phyloP scores from a whole-genome alignment of 1,284 basidiomycete genomes.

The Ceratobasidium theobromae region DNA sequence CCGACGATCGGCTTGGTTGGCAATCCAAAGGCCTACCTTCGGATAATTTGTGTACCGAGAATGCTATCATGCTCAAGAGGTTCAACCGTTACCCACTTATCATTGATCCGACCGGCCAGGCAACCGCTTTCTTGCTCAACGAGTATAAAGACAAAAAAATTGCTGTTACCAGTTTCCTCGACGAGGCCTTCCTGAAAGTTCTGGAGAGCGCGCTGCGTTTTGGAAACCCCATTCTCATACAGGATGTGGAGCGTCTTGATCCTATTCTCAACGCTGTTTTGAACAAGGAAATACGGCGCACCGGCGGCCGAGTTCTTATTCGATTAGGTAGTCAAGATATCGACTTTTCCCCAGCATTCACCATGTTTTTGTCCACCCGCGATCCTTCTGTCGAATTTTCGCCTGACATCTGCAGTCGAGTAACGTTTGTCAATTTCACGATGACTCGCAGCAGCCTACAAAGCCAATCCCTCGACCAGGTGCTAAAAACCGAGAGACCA shows the following conservation, averaged over 20 bases:
- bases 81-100: conserved; percentile 98
- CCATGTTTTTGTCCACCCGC: conserved; percentile 97
- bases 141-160: conserved; percentile 97
- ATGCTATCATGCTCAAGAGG: conserved; percentile 98
- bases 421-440: conserved; percentile 99
- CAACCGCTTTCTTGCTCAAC: conserved; percentile 90
- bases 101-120: conserved; percentile 99
- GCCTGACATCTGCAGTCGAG: conserved; percentile 97
- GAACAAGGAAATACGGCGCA: conserved; percentile 93
- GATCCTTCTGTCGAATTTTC: conserved; percentile 98
- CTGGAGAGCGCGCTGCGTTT: conserved; percentile 98
- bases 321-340: conserved; percentile 99
- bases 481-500: conserved; percentile 94
- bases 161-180: conserved; percentile 96
- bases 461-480: conserved; percentile 96
- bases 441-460: conserved; percentile 99
- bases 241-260: conserved; percentile 97
- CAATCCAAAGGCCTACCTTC: conserved; percentile 92
- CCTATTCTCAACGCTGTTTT: conserved; percentile 97
- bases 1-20: conserved; percentile 95
- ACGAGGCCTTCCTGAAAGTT: conserved; percentile 98
- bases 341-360: conserved; percentile 98
- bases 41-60: conserved; percentile 95
- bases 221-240: conserved; percentile 95
- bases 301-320: conserved; percentile 96